A percentile compares a stretch with the other conserved stretches of the same genome.
These are phyloP conservation scores for Apophysomyces trapeziformis DNA, from an alignment of 371 early-diverging fungal genomes.

Conservation along the genomic window DNA sequence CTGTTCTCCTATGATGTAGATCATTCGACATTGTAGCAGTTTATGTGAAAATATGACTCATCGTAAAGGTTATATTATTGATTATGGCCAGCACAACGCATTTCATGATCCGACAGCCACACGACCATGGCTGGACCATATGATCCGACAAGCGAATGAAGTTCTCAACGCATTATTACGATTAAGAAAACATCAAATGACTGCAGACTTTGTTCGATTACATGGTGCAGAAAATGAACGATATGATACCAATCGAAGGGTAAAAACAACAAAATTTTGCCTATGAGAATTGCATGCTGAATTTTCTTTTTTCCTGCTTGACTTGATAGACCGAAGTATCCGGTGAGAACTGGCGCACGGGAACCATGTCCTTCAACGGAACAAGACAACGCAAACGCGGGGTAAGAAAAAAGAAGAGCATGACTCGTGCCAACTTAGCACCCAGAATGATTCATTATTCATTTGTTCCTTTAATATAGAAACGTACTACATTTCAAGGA, in stretches of 20 bases:
- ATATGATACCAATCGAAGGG: conserved; percentile 2
- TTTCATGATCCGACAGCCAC: conserved; percentile 18
- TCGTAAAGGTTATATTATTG: conserved; percentile 14
- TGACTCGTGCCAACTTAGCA: conserved; percentile 1
- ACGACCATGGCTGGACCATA: conserved; percentile 48
- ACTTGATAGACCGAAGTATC: conserved; percentile 15
- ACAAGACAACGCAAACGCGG: conserved; percentile 31
- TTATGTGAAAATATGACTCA: conserved; percentile 33
- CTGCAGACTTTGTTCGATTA: conserved; percentile 19
- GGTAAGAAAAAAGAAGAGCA: conserved; percentile 20
- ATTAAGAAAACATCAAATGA: conserved; percentile 47
- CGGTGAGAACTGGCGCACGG: conserved; percentile 18
- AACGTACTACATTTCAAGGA: conserved; percentile 49
- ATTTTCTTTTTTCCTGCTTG: neutral
- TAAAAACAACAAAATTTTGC: neutral
- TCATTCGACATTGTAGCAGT: conserved; percentile 34
- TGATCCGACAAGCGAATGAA: conserved; percentile 49
- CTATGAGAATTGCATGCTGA: neutral
- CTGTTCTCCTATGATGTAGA: conserved; percentile 11
- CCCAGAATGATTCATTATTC: neutral
- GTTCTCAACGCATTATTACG: conserved; percentile 47
- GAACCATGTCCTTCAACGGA: conserved; percentile 16
- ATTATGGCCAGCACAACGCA: neutral
- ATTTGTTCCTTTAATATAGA: conserved; percentile 14
- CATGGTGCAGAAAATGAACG: conserved; percentile 3